Evolutionary conservation across 2,329 filamentous ascomycete species (phyloP).

Genomic region (Colletotrichum truncatum): DNA sequence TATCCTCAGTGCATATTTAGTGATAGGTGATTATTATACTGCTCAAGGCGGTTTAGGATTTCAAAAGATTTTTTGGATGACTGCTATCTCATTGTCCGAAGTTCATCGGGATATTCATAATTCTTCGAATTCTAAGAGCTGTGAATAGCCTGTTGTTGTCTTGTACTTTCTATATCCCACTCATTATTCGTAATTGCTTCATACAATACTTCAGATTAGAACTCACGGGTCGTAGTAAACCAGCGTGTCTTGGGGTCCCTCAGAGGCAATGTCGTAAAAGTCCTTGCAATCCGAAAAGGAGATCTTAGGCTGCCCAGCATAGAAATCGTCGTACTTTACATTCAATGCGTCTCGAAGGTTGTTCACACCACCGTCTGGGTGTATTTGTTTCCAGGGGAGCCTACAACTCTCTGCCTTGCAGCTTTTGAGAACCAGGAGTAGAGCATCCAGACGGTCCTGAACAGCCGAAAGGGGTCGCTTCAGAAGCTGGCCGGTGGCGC

Average conservation of each 20-base stretch:
- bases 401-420: constrained; percentile 64
- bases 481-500: constrained; percentile 34
- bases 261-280: constrained; percentile 64
- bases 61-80: background rate
- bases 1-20: too few species aligned
- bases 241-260: constrained; percentile 56
- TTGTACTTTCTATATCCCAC: background rate
- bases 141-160: background rate
- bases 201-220: background rate
- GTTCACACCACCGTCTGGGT: constrained; percentile 60
- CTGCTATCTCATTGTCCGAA: background rate
- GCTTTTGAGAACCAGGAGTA: constrained; percentile 69
- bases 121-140: background rate
- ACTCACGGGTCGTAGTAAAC: constrained; percentile 21
- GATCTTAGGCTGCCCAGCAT: constrained; percentile 57
- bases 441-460: constrained; percentile 61
- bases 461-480: constrained; percentile 49
- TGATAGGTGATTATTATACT: too few species aligned
- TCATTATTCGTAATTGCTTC: background rate
- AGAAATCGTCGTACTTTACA: constrained; percentile 60
- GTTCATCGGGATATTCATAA: background rate
- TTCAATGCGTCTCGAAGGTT: constrained; percentile 61
- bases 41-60: too few species aligned
- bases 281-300: constrained; percentile 61
- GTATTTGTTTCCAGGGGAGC: constrained; percentile 65